These are phyloP conservation scores for Macadamia tetraphylla DNA, from an alignment of 164 flowering plant species.

Conservation along the genomic window DNA sequence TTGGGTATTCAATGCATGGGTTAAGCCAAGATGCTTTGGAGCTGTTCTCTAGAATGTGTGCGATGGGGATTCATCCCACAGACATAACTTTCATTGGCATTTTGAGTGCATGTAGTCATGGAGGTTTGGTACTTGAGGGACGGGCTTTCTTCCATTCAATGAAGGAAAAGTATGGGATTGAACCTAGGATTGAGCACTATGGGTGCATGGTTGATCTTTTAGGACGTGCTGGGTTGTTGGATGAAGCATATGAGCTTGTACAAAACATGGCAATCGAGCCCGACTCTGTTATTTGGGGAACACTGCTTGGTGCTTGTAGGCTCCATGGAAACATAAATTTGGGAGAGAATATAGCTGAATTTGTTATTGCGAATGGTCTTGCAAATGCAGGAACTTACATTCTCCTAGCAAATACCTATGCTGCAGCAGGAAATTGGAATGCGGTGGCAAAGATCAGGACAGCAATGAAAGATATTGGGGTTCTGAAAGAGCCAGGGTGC, in stretches of 20 bases:
- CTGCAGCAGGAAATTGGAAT: neutral
- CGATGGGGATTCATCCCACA: neutral
- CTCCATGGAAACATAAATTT: neutral
- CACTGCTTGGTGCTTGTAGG: neutral
- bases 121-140: neutral
- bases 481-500: neutral
- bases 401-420: neutral
- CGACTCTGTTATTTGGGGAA: neutral
- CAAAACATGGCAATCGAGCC: neutral
- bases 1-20: neutral
- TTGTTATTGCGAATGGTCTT: neutral
- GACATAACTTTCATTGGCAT: neutral
- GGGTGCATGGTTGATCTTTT: neutral
- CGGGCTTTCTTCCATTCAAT: neutral
- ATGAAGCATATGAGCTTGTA: neutral
- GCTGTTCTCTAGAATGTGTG: neutral
- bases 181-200: neutral
- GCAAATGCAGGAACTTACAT: neutral
- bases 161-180: neutral
- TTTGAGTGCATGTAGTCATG: neutral
- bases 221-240: neutral
- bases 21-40: neutral
- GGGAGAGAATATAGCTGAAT: neutral
- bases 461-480: neutral
- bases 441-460: neutral